Percentiles rank a stretch among this genome's conserved stretches.
These are phyloP conservation scores for Ophiostoma sp. DNA, from an alignment of 2,329 filamentous ascomycete genomes.

Conservation along the genomic window DNA sequence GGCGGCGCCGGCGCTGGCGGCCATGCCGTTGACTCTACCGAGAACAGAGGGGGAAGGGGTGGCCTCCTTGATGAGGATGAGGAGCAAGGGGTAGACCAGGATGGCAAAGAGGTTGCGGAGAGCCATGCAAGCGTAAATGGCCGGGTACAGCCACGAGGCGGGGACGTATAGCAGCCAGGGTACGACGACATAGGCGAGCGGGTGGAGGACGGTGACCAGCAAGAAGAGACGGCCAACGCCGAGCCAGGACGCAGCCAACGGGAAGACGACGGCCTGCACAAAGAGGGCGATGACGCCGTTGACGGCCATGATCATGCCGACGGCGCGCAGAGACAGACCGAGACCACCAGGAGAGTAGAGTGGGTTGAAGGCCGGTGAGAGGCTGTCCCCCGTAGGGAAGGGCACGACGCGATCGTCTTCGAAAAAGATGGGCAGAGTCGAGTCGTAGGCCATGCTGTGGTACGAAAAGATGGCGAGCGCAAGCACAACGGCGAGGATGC, in stretches of 20 bases:
- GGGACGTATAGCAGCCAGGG: slow-evolving; percentile 60
- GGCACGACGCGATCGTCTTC: slow-evolving; percentile 65
- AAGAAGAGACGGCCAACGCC: slow-evolving; percentile 63
- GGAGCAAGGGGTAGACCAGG: slow-evolving; percentile 63
- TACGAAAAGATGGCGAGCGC: slow-evolving; percentile 89
- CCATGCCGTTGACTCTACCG: slow-evolving; percentile 66
- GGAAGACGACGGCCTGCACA: slow-evolving; percentile 71
- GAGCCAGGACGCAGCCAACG: slow-evolving; percentile 56
- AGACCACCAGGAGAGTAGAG: slow-evolving; percentile 63
- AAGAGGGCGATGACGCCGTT: slow-evolving; percentile 68
- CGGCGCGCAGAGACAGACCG: slow-evolving; percentile 61
- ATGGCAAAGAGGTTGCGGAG: slow-evolving; percentile 63
- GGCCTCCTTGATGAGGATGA: slow-evolving; percentile 68
- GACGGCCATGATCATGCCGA: slow-evolving; percentile 57
- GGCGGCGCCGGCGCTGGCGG: slow-evolving; percentile 64
- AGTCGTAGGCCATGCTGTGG: slow-evolving; percentile 93
- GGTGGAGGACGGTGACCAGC: slow-evolving; percentile 59
- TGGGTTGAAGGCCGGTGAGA: slow-evolving; percentile 36
- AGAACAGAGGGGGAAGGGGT: slow-evolving; percentile 57
- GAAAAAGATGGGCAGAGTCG: slow-evolving; percentile 88
- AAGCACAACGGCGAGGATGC: slow-evolving; percentile 73
- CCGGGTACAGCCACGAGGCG: slow-evolving; percentile 50
- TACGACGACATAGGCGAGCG: slow-evolving; percentile 60
- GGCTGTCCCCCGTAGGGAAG: slow-evolving; percentile 35
- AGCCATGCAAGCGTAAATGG: slow-evolving; percentile 59